A percentile compares a stretch with the other conserved stretches of the same genome.
phyloP scores from a whole-genome alignment of 2,329 filamentous ascomycete species.

The Fusarium burgessii region DNA sequence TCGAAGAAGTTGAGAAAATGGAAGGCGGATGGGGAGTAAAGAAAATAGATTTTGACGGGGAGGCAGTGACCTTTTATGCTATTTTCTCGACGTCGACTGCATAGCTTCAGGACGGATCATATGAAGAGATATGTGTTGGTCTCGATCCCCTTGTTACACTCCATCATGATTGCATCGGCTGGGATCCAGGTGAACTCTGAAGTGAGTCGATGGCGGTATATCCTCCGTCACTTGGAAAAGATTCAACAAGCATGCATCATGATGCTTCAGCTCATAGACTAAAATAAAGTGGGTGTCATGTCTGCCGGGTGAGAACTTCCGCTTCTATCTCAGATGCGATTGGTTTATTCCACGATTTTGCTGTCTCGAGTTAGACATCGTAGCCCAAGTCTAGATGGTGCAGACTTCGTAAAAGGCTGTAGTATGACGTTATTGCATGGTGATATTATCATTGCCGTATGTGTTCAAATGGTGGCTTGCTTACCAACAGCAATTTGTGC shows the following conservation, averaged over 20 bases:
- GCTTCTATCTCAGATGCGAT: background rate
- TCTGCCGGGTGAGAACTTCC: background rate
- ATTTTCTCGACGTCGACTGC: background rate
- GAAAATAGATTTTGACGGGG: background rate
- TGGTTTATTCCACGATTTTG: background rate
- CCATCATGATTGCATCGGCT: background rate
- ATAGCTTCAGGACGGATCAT: too few species aligned
- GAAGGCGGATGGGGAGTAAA: background rate
- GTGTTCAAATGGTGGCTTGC: background rate
- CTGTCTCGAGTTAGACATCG: background rate
- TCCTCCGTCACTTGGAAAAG: too few species aligned
- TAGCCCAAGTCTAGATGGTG: background rate
- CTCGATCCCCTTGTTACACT: background rate
- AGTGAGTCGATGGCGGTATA: background rate
- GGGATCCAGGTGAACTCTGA: background rate
- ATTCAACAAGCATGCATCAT: background rate
- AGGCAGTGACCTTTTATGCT: background rate
- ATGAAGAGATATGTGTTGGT: too few species aligned
- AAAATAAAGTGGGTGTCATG: background rate
- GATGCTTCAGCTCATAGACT: background rate
- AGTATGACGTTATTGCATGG: background rate
- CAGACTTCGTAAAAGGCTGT: background rate
- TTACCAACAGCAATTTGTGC: background rate
- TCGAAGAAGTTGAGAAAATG: background rate
- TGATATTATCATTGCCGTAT: background rate